A percentile compares a stretch with the other conserved stretches of the same genome.
Evolutionary conservation across 1,284 basidiomycete species (phyloP).

Genomic region (Xerocomus nothofagi): DNA sequence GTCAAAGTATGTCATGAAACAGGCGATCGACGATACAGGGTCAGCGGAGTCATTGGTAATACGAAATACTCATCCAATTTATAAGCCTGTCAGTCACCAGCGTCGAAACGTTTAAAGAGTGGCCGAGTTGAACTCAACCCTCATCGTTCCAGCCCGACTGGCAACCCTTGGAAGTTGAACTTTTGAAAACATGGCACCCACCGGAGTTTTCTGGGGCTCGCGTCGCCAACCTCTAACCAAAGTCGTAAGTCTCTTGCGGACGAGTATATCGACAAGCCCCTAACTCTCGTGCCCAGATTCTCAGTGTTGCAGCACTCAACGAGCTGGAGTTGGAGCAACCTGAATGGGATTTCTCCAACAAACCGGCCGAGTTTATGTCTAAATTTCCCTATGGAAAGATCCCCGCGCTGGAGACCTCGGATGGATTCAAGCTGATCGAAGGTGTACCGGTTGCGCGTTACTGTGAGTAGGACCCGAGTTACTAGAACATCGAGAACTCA

Average conservation of each 20-base stretch:
- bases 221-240: conserved; percentile 3
- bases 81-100: neutral
- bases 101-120: neutral
- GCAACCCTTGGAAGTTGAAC: neutral
- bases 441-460: conserved; percentile 55
- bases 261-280: no score
- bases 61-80: neutral
- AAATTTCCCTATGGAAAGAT: conserved; percentile 49
- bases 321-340: conserved; percentile 12
- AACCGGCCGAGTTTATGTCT: conserved; percentile 40
- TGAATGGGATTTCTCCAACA: conserved; percentile 31
- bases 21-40: no score
- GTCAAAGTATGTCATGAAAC: neutral
- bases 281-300: conserved; percentile 1
- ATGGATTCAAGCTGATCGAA: conserved; percentile 54
- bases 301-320: conserved; percentile 16
- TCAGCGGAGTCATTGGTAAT: neutral
- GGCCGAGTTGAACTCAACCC: neutral
- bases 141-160: neutral
- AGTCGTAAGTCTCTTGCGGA: neutral
- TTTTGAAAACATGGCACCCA: conserved; percentile 1
- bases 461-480: conserved; percentile 32
- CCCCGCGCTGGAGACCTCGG: conserved; percentile 51
- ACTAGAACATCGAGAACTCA: neutral
- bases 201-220: conserved; percentile 7